Evolutionary conservation across 768 basidiomycete species (phyloP), one percentile per base, ranked within the genome.

Genomic region (Termitomyces sp.): DNA sequence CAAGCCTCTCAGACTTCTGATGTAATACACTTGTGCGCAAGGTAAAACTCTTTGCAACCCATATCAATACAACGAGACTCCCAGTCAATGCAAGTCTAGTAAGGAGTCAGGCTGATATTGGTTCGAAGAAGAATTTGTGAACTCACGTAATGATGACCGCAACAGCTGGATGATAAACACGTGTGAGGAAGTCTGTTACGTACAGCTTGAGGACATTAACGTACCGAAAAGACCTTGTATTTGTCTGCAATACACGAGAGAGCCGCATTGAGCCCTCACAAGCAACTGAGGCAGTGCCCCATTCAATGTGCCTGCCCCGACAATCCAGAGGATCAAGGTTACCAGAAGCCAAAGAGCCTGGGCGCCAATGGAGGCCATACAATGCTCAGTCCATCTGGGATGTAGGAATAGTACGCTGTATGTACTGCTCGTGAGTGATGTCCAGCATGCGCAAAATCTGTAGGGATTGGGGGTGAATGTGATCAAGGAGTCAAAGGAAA

Each of bases 371-470:
- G 84, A 85, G 10, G 78, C 73, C 15, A 83, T 58, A 3, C 79
- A 74, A 54, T 77, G 75, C 55, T 69, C 76, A 19, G 81, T 79
- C 77, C 79, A 83, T 15, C 69, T 66, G 0, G 83, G 83, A 62
- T 86, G 83, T 5, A 85, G 67, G 64, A 85, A 83, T 37, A 85
- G 73, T 40, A 84, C 65, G n/a, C 78, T 76, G 53, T 79, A 81
- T 21, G 68, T 69, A 26, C 76, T 77, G 11, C 80, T 76, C 17
- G 79, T 84, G 6, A 80, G 56, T 3, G 76, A 67, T 26, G 85
- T 85, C 85, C 85, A 87, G 60, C 76, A 81, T 2, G 82, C 75
- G 17, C 75, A 68, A 61, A 84, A 84, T 51, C 85, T 87, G 58
- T 24, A 12, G 5, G 19, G 49, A 45, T 17, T 37, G 21, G 22